These are phyloP conservation scores for Xylariaceae sp. DNA, from an alignment of 2,329 filamentous ascomycete species.

Conservation along the genomic window DNA sequence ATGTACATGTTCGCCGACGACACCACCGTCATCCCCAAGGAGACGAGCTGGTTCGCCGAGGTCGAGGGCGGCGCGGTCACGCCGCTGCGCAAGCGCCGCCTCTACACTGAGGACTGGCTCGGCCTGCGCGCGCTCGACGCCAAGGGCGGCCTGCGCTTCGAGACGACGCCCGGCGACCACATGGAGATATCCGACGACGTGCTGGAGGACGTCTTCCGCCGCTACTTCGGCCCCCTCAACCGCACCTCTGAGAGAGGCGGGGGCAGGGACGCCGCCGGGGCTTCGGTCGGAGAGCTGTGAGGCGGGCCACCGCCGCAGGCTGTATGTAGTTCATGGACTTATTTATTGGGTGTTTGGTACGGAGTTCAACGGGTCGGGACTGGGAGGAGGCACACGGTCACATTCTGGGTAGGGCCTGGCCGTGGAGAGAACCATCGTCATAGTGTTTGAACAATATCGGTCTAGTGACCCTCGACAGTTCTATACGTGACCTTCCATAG, in stretches of 20 bases:
- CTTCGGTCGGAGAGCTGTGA: slow-evolving; percentile 6
- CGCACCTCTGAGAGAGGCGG: slow-evolving; percentile 21
- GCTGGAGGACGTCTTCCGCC: slow-evolving; percentile 56
- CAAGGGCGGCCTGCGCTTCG: slow-evolving; percentile 71
- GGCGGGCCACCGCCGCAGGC: not conserved
- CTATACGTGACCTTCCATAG: no score
- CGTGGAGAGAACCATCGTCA: no score
- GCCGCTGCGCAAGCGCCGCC: slow-evolving; percentile 56
- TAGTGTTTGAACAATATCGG: no score
- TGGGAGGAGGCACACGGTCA: no score
- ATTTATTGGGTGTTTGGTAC: no score
- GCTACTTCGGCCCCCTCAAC: slow-evolving; percentile 54
- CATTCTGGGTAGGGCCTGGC: no score
- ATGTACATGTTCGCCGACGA: slow-evolving; percentile 90
- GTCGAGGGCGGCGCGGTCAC: slow-evolving; percentile 65
- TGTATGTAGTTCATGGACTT: no score
- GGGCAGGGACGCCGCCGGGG: not conserved
- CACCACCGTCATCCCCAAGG: slow-evolving; percentile 77
- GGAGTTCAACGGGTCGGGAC: no score
- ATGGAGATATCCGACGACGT: slow-evolving; percentile 68
- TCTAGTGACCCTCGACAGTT: no score
- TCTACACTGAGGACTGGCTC: slow-evolving; percentile 92
- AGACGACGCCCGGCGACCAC: slow-evolving; percentile 66
- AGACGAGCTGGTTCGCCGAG: slow-evolving; percentile 86
- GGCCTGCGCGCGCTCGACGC: slow-evolving; percentile 73